phyloP scores from a whole-genome alignment of 2,329 filamentous ascomycete genomes.

The Calonectria fujianensis region DNA sequence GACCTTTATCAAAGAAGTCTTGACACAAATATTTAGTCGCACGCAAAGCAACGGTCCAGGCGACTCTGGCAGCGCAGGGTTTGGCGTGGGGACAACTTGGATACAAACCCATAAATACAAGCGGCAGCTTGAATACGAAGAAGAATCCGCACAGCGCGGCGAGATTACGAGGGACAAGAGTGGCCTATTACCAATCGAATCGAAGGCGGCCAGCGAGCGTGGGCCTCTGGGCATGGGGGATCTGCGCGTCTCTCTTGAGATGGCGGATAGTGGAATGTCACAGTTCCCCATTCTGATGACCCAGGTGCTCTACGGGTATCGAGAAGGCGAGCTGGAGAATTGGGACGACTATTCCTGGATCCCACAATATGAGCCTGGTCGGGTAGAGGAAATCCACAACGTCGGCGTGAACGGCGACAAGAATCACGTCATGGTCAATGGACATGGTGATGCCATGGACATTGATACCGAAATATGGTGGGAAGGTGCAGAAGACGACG shows the following conservation, averaged over 20 bases:
- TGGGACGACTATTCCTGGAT: constrained; percentile 77
- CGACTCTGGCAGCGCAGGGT: constrained; percentile 76
- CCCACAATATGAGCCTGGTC: constrained; percentile 59
- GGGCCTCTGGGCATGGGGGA: constrained; percentile 86
- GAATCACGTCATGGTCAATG: constrained; percentile 66
- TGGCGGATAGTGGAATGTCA: constrained; percentile 84
- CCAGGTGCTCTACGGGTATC: constrained; percentile 81
- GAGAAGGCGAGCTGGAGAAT: constrained; percentile 84
- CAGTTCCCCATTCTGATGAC: constrained; percentile 86
- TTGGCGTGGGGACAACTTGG: constrained; percentile 80
- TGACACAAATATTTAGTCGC: constrained; percentile 78
- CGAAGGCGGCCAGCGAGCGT: constrained; percentile 83
- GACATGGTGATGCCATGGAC: constrained; percentile 75
- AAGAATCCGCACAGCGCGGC: constrained; percentile 82
- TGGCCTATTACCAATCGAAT: constrained; percentile 87
- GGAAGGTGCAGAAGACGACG: constrained; percentile 75
- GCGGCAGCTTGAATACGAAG: constrained; percentile 83
- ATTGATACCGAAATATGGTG: constrained; percentile 75
- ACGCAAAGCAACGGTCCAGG: constrained; percentile 80
- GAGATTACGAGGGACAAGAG: constrained; percentile 84
- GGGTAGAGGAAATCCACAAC: constrained; percentile 56
- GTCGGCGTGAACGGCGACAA: constrained; percentile 61
- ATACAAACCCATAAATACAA: constrained; percentile 88
- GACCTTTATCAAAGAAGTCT: constrained; percentile 79
- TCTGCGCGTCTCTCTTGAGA: constrained; percentile 82